Conservation (phyloP, 306 rosid genomes). For the Benincasa hispida region DNA sequence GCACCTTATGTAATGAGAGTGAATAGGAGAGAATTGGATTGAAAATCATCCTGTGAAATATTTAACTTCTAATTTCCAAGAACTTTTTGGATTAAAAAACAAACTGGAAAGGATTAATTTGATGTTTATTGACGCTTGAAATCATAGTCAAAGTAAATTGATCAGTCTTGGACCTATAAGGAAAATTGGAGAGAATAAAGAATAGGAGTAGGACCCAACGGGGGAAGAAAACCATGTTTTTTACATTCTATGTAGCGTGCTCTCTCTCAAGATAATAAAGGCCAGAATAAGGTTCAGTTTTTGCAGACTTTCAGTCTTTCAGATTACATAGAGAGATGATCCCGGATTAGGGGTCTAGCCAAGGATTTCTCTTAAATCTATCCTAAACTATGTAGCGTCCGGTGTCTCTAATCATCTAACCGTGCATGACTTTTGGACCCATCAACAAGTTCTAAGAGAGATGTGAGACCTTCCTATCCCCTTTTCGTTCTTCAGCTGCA, state of each 20-base stretch:
- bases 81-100: background rate
- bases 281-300: background rate
- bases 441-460: background rate
- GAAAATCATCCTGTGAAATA: background rate
- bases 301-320: background rate
- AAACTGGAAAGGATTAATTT: background rate
- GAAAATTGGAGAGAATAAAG: background rate
- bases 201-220: background rate
- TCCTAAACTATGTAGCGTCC: background rate
- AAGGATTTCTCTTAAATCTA: background rate
- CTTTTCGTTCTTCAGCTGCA: background rate
- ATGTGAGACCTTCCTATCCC: background rate
- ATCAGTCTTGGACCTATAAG: background rate
- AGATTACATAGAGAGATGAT: background rate
- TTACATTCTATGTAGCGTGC: background rate
- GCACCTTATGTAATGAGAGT: background rate
- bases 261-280: background rate
- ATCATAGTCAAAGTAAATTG: background rate
- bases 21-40: background rate
- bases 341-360: background rate
- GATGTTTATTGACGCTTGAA: background rate
- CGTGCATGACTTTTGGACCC: background rate
- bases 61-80: background rate
- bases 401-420: background rate
- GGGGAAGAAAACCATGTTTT: background rate